phyloP scores from a whole-genome alignment of 164 flowering plant species.

The Houttuynia cordata region DNA sequence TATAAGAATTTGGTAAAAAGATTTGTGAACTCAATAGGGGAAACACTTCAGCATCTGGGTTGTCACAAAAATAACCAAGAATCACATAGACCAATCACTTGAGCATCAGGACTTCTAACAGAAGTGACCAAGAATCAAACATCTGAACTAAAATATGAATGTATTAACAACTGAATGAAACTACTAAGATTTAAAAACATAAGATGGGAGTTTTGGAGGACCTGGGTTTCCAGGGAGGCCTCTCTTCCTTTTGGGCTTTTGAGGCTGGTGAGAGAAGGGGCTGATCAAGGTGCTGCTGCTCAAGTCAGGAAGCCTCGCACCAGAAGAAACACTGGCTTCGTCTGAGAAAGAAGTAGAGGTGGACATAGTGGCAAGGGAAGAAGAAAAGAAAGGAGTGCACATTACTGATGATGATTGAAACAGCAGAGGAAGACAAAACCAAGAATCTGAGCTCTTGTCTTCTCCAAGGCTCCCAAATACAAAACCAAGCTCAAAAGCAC shows the following conservation, averaged over 20 bases:
- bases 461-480: constrained; percentile 4
- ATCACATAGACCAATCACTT: no score
- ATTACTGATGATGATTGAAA: constrained; percentile 15
- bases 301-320: constrained; percentile 34
- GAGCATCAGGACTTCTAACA: no score
- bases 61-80: no score
- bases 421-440: constrained; percentile 2
- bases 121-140: no score
- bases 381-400: constrained; percentile 23
- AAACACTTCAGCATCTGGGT: no score
- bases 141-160: no score
- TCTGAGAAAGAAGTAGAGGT: constrained; percentile 68
- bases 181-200: no score
- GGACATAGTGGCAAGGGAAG: constrained; percentile 42
- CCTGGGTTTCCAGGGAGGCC: constrained; percentile 92
- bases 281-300: constrained; percentile 26
- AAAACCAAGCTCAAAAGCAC: constrained; percentile 6
- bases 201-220: background rate
- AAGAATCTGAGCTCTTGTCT: constrained; percentile 5
- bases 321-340: constrained; percentile 50
- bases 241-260: constrained; percentile 63
- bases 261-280: constrained; percentile 17
- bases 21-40: no score
- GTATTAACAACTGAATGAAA: no score
- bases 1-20: no score